phyloP scores from a whole-genome alignment of 2,329 filamentous ascomycete genomes.

The Clarireedia hainanense region DNA sequence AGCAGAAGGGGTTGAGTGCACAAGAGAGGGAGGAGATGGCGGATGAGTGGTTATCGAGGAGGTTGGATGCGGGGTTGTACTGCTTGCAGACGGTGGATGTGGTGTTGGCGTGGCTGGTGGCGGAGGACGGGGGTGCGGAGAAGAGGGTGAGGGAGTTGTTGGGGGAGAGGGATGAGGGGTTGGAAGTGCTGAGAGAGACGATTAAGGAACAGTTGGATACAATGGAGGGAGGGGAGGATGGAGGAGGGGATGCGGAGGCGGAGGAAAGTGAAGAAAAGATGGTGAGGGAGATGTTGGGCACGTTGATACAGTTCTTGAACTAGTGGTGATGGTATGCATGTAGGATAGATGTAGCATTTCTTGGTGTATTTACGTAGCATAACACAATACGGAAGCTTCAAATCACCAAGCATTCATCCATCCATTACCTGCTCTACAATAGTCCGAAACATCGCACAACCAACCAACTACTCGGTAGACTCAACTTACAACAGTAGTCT shows the following conservation, averaged over 20 bases:
- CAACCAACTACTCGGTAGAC: no score
- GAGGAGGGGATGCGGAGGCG: not conserved
- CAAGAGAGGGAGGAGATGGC: conserved; percentile 55
- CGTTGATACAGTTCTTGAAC: conserved; percentile 43
- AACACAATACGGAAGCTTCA: no score
- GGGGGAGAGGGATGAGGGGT: conserved; percentile 57
- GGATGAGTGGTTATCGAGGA: conserved; percentile 64
- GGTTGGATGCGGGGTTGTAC: conserved; percentile 79
- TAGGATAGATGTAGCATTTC: not conserved
- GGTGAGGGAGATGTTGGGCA: conserved; percentile 57
- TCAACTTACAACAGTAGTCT: no score
- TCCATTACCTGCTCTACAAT: no score
- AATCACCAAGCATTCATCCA: no score
- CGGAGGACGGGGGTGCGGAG: conserved; percentile 74
- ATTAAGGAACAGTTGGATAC: conserved; percentile 42
- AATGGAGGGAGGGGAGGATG: not conserved
- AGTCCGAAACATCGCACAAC: no score
- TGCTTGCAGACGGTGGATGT: conserved; percentile 77
- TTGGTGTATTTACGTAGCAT: not conserved
- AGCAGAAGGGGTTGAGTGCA: conserved; percentile 45
- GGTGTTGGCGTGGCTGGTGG: conserved; percentile 81
- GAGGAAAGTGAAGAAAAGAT: conserved; percentile 31
- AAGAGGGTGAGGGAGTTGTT: conserved; percentile 56
- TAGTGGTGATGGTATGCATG: conserved; percentile 2
- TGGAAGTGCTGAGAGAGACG: conserved; percentile 56